Evolutionary conservation across 805 yeast genomes (phyloP).

Genomic region (Maudiozyma saulgeensis): DNA sequence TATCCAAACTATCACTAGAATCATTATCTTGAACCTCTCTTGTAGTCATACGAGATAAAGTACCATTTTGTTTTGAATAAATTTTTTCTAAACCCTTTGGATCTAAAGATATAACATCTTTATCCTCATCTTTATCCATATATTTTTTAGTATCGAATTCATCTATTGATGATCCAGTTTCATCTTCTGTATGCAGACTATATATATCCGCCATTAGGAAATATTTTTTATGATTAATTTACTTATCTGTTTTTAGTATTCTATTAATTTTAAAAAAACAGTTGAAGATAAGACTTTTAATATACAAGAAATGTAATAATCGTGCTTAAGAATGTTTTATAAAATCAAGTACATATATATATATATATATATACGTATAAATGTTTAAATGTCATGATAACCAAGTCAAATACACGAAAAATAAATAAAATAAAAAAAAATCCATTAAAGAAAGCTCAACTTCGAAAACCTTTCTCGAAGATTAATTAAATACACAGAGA

Average conservation of each 20-base stretch:
- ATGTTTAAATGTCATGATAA: too few relatives aligned
- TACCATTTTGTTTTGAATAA: constrained; percentile 6
- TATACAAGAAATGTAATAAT: too few relatives aligned
- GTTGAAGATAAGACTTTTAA: too few relatives aligned
- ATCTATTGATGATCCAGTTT: background rate
- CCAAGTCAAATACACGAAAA: too few relatives aligned
- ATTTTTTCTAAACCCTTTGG: background rate
- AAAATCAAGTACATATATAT: too few relatives aligned
- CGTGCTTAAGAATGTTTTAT: too few relatives aligned
- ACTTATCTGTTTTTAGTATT: background rate
- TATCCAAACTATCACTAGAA: constrained; percentile 4
- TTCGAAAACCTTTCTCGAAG: background rate
- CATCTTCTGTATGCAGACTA: constrained; percentile 8
- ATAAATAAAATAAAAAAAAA: background rate
- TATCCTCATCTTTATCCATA: background rate
- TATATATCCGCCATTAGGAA: constrained; percentile 2
- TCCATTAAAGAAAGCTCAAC: background rate
- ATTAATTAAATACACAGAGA: too few relatives aligned
- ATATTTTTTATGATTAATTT: background rate
- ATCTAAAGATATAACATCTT: background rate
- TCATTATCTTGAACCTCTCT: constrained; percentile 11
- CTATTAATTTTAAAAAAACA: background rate
- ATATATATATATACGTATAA: too few relatives aligned
- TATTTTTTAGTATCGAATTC: constrained; percentile 1
- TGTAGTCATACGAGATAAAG: constrained; percentile 15